phyloP scores from a whole-genome alignment of 768 basidiomycete genomes.

The Suillus tomentosus region DNA sequence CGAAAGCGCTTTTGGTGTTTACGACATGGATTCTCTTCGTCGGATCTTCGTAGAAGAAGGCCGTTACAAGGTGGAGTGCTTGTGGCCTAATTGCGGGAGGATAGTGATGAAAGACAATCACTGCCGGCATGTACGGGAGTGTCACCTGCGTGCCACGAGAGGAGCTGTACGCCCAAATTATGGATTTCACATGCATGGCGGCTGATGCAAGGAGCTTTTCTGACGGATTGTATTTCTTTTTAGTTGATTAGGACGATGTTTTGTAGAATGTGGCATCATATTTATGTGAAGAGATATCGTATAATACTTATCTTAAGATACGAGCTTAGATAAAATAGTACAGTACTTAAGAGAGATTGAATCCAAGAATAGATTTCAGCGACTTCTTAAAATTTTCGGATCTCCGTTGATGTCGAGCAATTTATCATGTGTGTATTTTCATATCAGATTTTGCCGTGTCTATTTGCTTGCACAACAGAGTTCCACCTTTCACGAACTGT shows the following conservation, averaged over 20 bases:
- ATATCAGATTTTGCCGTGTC: too few species aligned
- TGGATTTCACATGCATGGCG: too few species aligned
- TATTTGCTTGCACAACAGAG: too few species aligned
- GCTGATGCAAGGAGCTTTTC: background rate
- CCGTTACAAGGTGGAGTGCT: background rate
- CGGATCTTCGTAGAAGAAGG: background rate
- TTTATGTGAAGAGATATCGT: background rate
- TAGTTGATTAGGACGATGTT: too few species aligned
- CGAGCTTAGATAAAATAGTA: too few species aligned
- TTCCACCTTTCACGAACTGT: too few species aligned
- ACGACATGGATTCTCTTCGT: background rate
- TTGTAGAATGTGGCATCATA: background rate
- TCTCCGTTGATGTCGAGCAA: too few species aligned
- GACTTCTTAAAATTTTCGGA: too few species aligned
- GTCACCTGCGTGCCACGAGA: background rate
- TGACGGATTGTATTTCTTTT: background rate
- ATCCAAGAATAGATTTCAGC: too few species aligned
- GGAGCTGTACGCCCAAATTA: background rate
- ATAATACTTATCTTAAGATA: background rate
- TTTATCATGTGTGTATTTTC: too few species aligned
- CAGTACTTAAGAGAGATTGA: too few species aligned
- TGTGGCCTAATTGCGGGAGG: constrained; percentile 3
- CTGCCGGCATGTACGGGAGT: constrained; percentile 3
- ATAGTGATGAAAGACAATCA: constrained; percentile 6
- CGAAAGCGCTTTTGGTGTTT: background rate